Base-by-base conservation (phyloP, 352 stramenopile genomes). In the Pythium vanterpoolii region DNA sequence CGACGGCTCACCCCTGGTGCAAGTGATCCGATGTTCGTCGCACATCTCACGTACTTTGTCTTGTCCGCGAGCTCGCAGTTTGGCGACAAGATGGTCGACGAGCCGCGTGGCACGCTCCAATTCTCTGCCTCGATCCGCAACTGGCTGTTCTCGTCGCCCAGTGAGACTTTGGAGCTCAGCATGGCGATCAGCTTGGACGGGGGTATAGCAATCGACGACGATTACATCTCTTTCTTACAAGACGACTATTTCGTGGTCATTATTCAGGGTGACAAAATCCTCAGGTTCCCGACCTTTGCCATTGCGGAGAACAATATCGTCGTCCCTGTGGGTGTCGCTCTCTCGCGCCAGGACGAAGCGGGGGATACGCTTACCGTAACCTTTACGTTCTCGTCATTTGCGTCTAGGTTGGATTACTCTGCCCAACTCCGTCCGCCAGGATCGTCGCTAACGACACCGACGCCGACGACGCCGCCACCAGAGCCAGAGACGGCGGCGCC, bases 341-440 rank as follows among this genome's bases (percentile, higher is more conserved):
- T 55, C 31, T 4, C 9, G 0, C 19, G 2, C 2, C 30, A 55
- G 13, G 52, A 60, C 9, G 3, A 39, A 21, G 27, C 19, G 0
- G 36, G 6, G 9, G 9, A 19, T 11, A 23, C n/a, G 48, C 28
- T 55, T 7, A 5, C 45, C 31, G 48, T 55, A 33, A 44, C 16
- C 1, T 33, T 55, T 19, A 40, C 36, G 51, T 58, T 64, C 23
- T 38, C 57, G 11, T 13, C 21, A 23, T 57, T 64, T 44, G 34
- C 10, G 23, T 24, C 2, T 64, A 64, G 39, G 47, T 58, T 30
- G n/a, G n/a, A n/a, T n/a, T n/a, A n/a, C n/a, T n/a, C n/a, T n/a
- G n/a, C n/a, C n/a, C n/a, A n/a, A n/a, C n/a, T n/a, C n/a, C n/a
- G n/a, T 28, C 57, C 16, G 38, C 58, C 13, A 30, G 57, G 28